Conservation (phyloP, 1,284 basidiomycete species). For the Leccinum angustisporum region DNA sequence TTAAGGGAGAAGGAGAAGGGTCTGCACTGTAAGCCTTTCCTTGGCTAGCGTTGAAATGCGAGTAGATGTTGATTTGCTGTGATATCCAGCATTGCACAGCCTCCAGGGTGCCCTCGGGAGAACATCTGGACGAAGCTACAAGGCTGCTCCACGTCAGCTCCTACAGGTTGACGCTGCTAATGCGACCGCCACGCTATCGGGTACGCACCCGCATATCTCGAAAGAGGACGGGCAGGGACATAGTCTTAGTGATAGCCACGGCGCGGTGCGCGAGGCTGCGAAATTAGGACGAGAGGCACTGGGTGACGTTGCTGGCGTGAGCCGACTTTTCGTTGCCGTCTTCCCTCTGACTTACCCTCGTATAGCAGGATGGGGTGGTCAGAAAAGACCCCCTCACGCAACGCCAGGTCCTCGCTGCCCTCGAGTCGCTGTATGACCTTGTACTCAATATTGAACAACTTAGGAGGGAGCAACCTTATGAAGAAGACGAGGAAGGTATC, state of each 20-base stretch:
- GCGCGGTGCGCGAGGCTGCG: constrained; percentile 68
- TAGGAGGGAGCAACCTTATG: constrained; percentile 72
- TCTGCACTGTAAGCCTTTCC: constrained; percentile 53
- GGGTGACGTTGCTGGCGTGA: constrained; percentile 53
- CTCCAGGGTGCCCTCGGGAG: constrained; percentile 96
- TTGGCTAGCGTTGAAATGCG: background rate
- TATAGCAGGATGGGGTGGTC: constrained; percentile 54
- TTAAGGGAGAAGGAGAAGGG: constrained; percentile 83
- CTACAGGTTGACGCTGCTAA: constrained; percentile 77
- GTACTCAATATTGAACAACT: constrained; percentile 87
- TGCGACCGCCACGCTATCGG: constrained; percentile 50
- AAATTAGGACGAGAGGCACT: constrained; percentile 69
- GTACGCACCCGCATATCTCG: constrained; percentile 56
- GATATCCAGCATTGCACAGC: constrained; percentile 59
- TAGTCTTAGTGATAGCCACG: constrained; percentile 42
- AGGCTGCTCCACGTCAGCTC: constrained; percentile 93
- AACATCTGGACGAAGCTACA: constrained; percentile 89
- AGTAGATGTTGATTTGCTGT: constrained; percentile 13
- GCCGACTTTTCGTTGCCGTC: constrained; percentile 15
- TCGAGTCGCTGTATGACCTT: constrained; percentile 88
- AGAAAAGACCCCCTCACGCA: constrained; percentile 73
- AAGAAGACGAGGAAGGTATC: constrained; percentile 56
- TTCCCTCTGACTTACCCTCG: background rate
- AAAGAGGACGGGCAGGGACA: constrained; percentile 44
- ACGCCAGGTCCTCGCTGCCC: constrained; percentile 74